Conservation (phyloP, 257 asterid genomes). For the Fraxinus excelsior region DNA sequence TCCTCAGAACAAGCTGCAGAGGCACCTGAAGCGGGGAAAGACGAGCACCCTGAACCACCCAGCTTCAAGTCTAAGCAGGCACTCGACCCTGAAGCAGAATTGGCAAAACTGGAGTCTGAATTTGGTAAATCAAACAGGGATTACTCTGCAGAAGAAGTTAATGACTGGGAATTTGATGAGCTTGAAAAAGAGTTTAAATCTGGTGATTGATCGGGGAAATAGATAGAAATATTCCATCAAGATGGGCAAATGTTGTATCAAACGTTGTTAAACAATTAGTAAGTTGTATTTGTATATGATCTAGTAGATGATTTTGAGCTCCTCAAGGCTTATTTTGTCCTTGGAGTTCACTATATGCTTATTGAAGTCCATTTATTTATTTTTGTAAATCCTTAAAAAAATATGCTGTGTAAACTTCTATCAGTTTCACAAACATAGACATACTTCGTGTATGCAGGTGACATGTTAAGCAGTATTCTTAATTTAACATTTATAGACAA, state of each 20-base stretch:
- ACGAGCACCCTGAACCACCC: constrained; percentile 31
- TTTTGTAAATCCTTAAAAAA: constrained; percentile 30
- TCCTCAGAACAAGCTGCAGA: constrained; percentile 35
- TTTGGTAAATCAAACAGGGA: constrained; percentile 69
- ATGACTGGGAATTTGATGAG: constrained; percentile 96
- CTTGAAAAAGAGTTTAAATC: constrained; percentile 77
- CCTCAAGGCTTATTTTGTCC: constrained; percentile 24
- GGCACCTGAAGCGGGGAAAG: constrained; percentile 36
- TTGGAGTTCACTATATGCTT: constrained; percentile 18
- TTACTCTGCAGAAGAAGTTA: constrained; percentile 75
- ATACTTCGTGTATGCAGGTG: background rate
- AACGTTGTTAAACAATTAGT: constrained; percentile 7
- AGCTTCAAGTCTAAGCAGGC: constrained; percentile 41
- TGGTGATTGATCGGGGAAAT: constrained; percentile 48
- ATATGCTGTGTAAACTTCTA: background rate
- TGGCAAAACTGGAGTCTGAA: constrained; percentile 87
- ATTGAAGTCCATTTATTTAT: constrained; percentile 18
- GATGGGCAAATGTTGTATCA: constrained; percentile 24
- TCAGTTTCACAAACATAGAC: background rate
- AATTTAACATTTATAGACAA: background rate
- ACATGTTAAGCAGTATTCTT: background rate
- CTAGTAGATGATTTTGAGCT: constrained; percentile 25
- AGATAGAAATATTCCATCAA: constrained; percentile 15
- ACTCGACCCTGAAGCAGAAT: constrained; percentile 72
- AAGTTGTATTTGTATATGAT: constrained; percentile 12